phyloP scores from a whole-genome alignment of 805 yeast genomes.

The Yueomyces sp. region DNA sequence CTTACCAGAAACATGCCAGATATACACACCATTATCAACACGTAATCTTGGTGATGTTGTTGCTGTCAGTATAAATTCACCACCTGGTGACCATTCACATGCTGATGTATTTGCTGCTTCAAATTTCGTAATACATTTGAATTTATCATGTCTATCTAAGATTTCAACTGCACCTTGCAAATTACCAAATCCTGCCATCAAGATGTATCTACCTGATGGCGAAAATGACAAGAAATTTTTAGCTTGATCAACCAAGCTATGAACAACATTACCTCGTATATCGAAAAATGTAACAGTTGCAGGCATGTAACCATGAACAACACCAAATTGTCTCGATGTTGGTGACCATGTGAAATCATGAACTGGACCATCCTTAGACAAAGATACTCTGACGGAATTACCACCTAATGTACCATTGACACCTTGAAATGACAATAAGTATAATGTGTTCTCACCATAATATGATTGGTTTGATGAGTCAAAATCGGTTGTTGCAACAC shows the following conservation, averaged over 20 bases:
- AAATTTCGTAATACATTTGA: slow-evolving; percentile 63
- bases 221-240: slow-evolving; percentile 85
- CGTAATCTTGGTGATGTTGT: slow-evolving; percentile 94
- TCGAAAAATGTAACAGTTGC: slow-evolving; percentile 90
- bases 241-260: slow-evolving; percentile 73
- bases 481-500: slow-evolving; percentile 90
- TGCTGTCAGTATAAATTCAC: slow-evolving; percentile 83
- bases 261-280: slow-evolving; percentile 78
- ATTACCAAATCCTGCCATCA: slow-evolving; percentile 97
- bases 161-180: slow-evolving; percentile 94
- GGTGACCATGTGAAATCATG: slow-evolving; percentile 98
- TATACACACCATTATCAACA: slow-evolving; percentile 87
- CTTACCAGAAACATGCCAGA: slow-evolving; percentile 87
- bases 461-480: slow-evolving; percentile 88
- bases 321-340: slow-evolving; percentile 91
- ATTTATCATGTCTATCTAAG: slow-evolving; percentile 81
- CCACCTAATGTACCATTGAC: slow-evolving; percentile 73
- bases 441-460: slow-evolving; percentile 91
- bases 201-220: slow-evolving; percentile 82
- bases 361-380: slow-evolving; percentile 80
- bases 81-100: slow-evolving; percentile 97
- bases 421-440: slow-evolving; percentile 41
- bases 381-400: slow-evolving; percentile 74
- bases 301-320: slow-evolving; percentile 96
- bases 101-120: slow-evolving; percentile 93